phyloP scores from a whole-genome alignment of 352 stramenopile genomes.

The Phytopythium aichiense region DNA sequence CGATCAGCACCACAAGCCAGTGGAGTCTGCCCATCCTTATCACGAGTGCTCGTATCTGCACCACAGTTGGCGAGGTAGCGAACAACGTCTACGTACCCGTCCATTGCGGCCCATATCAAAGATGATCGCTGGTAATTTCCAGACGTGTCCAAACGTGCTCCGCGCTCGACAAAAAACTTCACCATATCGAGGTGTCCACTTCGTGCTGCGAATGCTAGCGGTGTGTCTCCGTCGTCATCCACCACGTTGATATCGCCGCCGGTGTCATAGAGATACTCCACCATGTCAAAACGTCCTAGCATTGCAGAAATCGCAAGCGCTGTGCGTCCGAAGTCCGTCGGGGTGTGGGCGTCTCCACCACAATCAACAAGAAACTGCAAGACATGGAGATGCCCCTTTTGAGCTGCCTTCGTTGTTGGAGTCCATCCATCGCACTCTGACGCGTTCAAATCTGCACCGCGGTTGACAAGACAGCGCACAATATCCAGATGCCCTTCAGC shows the following conservation, averaged over 20 bases:
- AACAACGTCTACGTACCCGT: background rate
- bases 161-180: background rate
- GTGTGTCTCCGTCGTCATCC: background rate
- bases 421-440: background rate
- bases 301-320: background rate
- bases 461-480: background rate
- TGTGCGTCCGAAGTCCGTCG: background rate
- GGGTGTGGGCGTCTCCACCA: background rate
- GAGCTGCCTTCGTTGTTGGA: background rate
- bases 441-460: slow-evolving; percentile 1
- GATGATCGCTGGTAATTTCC: background rate
- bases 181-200: background rate
- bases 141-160: background rate
- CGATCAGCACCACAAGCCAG: background rate
- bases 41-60: background rate
- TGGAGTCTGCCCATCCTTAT: background rate
- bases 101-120: background rate
- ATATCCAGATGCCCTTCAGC: background rate
- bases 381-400: background rate
- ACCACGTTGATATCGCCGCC: background rate
- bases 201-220: background rate
- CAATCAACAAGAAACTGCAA: background rate
- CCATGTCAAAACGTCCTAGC: background rate
- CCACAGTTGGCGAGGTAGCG: background rate
- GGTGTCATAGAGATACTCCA: background rate